Percentiles rank a stretch among this genome's conserved stretches.
phyloP scores from a whole-genome alignment of 176 grass and related monocot species.

The Bolboschoenus planiculmis region DNA sequence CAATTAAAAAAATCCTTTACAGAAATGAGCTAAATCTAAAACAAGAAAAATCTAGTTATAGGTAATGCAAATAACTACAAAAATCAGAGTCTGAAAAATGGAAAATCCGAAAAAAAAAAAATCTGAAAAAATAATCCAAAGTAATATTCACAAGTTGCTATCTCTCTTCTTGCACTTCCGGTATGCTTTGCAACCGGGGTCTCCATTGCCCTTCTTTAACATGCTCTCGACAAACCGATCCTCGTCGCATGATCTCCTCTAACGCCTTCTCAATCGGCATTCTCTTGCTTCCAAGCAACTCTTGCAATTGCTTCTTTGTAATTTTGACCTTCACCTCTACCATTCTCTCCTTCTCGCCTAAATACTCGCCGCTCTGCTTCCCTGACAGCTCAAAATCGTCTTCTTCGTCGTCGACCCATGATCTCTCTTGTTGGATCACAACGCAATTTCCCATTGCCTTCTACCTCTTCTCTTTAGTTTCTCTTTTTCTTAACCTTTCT shows the following conservation, averaged over 20 bases:
- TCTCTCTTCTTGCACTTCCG: not conserved
- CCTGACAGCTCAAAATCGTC: not conserved
- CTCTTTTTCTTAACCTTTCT: not conserved
- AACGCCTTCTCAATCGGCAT: not conserved
- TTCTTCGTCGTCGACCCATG: constrained; percentile 13
- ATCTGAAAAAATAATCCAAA: too few species aligned
- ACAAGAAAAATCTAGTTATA: not conserved
- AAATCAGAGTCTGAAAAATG: not conserved
- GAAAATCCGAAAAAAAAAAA: not conserved
- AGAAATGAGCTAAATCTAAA: constrained; percentile 1
- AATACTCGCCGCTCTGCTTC: not conserved
- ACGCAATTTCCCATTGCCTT: constrained; percentile 28
- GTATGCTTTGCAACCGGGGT: not conserved
- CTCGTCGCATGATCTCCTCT: constrained; percentile 7
- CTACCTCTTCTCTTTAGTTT: not conserved
- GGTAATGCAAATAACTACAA: not conserved
- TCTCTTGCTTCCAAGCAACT: constrained; percentile 28
- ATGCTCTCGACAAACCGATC: not conserved
- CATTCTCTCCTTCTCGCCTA: not conserved
- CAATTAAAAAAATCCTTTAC: not conserved
- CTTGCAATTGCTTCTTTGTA: constrained; percentile 30
- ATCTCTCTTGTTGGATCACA: constrained; percentile 19
- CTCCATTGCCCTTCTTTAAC: constrained; percentile 8
- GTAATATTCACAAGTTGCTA: not conserved
- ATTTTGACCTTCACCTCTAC: constrained; percentile 39